These are phyloP conservation scores for Meredithiella fracta DNA, from an alignment of 2,329 filamentous ascomycete genomes.

Conservation along the genomic window DNA sequence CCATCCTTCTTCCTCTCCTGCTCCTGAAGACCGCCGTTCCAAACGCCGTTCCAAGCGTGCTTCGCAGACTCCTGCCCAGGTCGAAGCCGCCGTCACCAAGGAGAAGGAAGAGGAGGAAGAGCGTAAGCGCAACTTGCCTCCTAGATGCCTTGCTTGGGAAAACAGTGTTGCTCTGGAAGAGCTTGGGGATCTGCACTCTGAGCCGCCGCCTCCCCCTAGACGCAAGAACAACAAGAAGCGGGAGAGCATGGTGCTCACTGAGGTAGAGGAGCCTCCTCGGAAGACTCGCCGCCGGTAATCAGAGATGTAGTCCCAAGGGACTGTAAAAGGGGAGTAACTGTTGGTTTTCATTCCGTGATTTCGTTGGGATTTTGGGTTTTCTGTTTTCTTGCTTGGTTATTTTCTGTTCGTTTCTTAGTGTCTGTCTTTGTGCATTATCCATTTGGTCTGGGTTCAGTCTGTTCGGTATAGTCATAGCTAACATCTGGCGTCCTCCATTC, in stretches of 20 bases:
- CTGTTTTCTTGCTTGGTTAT: constrained; percentile 8
- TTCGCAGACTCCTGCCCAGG: not conserved
- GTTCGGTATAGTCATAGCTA: not conserved
- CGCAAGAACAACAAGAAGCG: constrained; percentile 37
- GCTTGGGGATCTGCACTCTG: constrained; percentile 39
- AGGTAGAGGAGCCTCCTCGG: constrained; percentile 16
- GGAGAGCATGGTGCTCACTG: constrained; percentile 22
- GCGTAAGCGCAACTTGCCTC: constrained; percentile 28
- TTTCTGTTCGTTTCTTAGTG: not conserved
- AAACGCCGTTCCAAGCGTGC: constrained; percentile 7
- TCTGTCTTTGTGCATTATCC: not conserved
- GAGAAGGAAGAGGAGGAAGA: constrained; percentile 25
- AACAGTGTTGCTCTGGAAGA: constrained; percentile 42
- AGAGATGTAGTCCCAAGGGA: not conserved
- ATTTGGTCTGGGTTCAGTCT: not conserved
- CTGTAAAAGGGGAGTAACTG: too few relatives aligned
- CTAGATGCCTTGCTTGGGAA: constrained; percentile 36
- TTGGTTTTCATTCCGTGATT: not conserved
- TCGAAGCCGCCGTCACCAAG: constrained; percentile 6
- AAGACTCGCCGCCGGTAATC: constrained; percentile 17
- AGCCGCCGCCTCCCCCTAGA: constrained; percentile 30
- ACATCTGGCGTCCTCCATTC: not conserved
- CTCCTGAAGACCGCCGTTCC: not conserved
- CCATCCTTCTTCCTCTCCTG: not conserved
- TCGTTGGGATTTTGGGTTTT: constrained; percentile 2